Conservation (phyloP, 495 filamentous ascomycete genomes). For the Lasiosphaeria miniovina region DNA sequence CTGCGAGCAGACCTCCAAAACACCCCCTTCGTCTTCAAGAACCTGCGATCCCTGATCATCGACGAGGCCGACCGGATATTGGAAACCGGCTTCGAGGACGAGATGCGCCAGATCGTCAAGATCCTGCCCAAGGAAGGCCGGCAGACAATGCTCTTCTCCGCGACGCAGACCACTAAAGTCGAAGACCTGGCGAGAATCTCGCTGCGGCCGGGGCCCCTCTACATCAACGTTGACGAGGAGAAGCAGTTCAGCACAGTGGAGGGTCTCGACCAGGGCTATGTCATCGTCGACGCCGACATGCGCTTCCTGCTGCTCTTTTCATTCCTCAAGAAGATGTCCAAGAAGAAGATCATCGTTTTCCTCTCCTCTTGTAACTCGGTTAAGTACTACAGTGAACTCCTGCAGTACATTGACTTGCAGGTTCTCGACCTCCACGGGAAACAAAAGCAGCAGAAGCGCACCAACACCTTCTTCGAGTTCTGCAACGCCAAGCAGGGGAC, state of each 20-base stretch:
- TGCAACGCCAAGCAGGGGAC: conserved; percentile 89
- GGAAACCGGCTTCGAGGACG: conserved; percentile 97
- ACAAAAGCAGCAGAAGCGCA: conserved; percentile 96
- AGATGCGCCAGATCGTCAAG: conserved; percentile 96
- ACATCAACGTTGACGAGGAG: conserved; percentile 81
- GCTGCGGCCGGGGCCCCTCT: conserved; percentile 83
- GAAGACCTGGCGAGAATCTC: conserved; percentile 95
- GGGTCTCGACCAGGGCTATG: conserved; percentile 92
- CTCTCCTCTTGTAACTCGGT: conserved; percentile 91
- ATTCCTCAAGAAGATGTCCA: conserved; percentile 83
- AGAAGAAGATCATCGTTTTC: conserved; percentile 98
- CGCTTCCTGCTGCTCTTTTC: conserved; percentile 93
- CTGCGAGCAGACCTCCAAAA: conserved; percentile 66
- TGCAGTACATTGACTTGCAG: conserved; percentile 94
- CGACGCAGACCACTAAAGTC: conserved; percentile 97
- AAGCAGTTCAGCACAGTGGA: conserved; percentile 66
- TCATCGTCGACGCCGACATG: conserved; percentile 88
- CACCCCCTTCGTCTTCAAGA: conserved; percentile 91
- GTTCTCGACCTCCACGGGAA: conserved; percentile 89
- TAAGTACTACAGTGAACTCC: conserved; percentile 88
- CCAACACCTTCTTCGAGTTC: conserved; percentile 98
- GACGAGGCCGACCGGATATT: conserved; percentile 93
- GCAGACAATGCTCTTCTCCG: conserved; percentile 96
- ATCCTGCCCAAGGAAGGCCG: conserved; percentile 85
- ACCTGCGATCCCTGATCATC: conserved; percentile 74